Conservation (phyloP, 75 land plant species). For the Cupressus sempervirens region DNA sequence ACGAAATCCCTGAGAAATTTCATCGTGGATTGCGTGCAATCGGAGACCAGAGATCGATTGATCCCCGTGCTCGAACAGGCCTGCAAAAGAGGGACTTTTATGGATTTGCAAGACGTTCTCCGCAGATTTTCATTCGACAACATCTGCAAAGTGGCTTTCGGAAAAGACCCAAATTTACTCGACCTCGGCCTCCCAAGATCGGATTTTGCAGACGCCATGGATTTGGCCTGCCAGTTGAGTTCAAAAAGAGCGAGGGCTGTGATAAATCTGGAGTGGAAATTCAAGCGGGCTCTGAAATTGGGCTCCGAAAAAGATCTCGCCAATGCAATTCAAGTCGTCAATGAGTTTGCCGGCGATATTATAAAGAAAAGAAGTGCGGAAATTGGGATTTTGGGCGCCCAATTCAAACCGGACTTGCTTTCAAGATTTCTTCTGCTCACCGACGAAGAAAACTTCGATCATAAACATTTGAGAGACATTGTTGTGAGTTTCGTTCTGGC, state of each 20-base stretch:
- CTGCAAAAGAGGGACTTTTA: background rate
- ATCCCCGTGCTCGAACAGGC: conserved; percentile 11
- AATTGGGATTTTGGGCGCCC: too few species aligned
- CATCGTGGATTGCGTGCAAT: background rate
- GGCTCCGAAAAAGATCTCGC: conserved; percentile 16
- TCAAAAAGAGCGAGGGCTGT: background rate
- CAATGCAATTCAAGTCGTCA: conserved; percentile 13
- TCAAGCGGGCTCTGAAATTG: conserved; percentile 12
- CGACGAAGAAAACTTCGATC: conserved; percentile 4
- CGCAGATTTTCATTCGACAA: conserved; percentile 19
- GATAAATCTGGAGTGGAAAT: conserved; percentile 8
- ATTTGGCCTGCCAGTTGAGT: background rate
- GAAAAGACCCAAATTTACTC: conserved; percentile 12
- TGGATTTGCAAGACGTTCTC: conserved; percentile 26
- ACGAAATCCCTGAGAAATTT: conserved; percentile 20
- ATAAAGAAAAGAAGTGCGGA: conserved; percentile 11
- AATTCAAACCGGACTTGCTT: conserved; percentile 29
- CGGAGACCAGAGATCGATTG: background rate
- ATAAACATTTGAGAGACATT: conserved; percentile 48
- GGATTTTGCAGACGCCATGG: conserved; percentile 20
- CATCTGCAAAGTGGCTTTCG: conserved; percentile 27
- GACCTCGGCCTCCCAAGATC: conserved; percentile 14
- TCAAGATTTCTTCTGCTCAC: conserved; percentile 42
- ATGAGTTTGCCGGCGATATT: conserved; percentile 22
- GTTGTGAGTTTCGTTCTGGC: conserved; percentile 66